Base-by-base conservation (phyloP, 176 grass and related monocot genomes). In the Musa schizocarpa region DNA sequence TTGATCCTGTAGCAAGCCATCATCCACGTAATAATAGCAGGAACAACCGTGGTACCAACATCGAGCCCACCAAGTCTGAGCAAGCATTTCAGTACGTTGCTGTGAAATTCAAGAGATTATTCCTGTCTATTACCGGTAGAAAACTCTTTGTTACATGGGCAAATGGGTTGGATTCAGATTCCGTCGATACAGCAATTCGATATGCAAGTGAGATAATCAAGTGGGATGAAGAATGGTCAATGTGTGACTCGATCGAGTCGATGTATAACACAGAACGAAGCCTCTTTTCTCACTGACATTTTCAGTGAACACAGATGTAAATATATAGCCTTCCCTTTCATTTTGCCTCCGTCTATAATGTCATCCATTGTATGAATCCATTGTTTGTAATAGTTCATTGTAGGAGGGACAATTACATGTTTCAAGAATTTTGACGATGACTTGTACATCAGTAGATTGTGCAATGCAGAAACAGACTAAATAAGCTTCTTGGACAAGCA, bases 51-150 rank as follows among this genome's bases (percentile, higher is more conserved):
- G 64, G 73, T 73, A 76, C 77, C 62, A 71, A 81, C 27, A 73
- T 3, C 0, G 83, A 86, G 0, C 75, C 96, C 14, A 92, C 88
- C 3, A 75, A 83, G 74, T 52, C 86, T 17, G 91, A 99, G 76
- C 92, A 79, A 83, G 96, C 96, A 0, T 82, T 74, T 0, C 88
- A 95, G 81, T 86, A 99, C 50, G 81, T 92, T 20, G 96, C 80
- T 0, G 58, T 68, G 0, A 94, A 99, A 65, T 99, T 95, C 82
- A 99, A 95, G 82, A 87, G 81, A 73, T 75, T 92, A 27, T 99
- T 95, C 80, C 79, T 75, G 23, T 82, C 84, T 0, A 54, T 92
- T 24, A 91, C 84, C 0, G 85, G 80, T 53, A 82, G 81, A 67
- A 99, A 85, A 56, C 91, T 99, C 0, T 95, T 88, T 0, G 88